phyloP scores from a whole-genome alignment of 2,329 filamentous ascomycete species.

The Cercospora sojina region DNA sequence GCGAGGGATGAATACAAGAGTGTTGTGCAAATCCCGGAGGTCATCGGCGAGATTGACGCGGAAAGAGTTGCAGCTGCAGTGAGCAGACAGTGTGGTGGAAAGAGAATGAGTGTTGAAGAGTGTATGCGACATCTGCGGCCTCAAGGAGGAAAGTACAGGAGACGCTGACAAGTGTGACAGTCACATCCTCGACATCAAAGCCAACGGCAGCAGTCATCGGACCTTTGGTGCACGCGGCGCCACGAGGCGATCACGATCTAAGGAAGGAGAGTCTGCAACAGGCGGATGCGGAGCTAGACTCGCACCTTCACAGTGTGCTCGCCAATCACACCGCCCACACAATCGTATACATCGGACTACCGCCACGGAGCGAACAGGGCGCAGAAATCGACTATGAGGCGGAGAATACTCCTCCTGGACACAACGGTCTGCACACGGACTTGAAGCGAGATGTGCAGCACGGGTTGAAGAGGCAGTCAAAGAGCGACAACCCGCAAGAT shows the following conservation, averaged over 20 bases:
- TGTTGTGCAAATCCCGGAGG: constrained; percentile 52
- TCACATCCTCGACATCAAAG: constrained; percentile 14
- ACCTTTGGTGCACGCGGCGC: constrained; percentile 16
- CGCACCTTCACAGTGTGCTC: constrained; percentile 17
- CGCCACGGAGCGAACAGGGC: constrained; percentile 1
- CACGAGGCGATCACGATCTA: constrained; percentile 5
- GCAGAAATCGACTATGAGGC: constrained; percentile 59
- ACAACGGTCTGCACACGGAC: constrained; percentile 61
- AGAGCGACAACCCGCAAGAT: constrained; percentile 29
- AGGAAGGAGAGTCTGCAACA: constrained; percentile 14
- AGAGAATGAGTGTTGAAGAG: constrained; percentile 18
- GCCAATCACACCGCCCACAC: constrained; percentile 22
- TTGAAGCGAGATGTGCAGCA: constrained; percentile 64
- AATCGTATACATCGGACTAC: constrained; percentile 20
- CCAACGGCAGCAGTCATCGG: constrained; percentile 17
- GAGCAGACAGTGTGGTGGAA: constrained; percentile 44
- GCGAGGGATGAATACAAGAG: constrained; percentile 36
- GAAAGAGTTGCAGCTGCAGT: constrained; percentile 46
- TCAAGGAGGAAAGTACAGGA: not conserved
- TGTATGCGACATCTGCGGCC: not conserved
- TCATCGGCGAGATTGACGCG: constrained; percentile 51
- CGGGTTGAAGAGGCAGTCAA: constrained; percentile 40
- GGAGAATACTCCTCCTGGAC: constrained; percentile 60
- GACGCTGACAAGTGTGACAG: not conserved
- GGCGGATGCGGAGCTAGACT: constrained; percentile 24